Evolutionary conservation across 257 asterid genomes (phyloP).

Genomic region (Gentiana dahurica): DNA sequence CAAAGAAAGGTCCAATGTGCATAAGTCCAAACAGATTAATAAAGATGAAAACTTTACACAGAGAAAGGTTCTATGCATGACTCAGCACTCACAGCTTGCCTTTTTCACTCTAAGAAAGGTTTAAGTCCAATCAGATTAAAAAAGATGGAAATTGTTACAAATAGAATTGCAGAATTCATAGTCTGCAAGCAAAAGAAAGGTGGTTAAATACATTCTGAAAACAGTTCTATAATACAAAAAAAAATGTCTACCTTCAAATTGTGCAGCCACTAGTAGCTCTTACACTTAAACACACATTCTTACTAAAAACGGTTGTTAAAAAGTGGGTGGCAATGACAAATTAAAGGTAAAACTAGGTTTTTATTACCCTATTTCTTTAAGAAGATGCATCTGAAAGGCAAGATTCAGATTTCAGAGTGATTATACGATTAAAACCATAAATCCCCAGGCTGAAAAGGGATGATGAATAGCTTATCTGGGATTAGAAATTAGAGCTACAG

Average conservation of each 20-base stretch:
- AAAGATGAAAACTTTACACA: not conserved
- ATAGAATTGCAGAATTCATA: not conserved
- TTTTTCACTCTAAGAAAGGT: not conserved
- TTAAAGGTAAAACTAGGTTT: not conserved
- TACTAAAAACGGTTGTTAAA: not conserved
- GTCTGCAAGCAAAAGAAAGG: not conserved
- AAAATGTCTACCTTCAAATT: not conserved
- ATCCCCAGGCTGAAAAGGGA: no score
- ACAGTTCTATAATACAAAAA: not conserved
- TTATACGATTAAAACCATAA: no score
- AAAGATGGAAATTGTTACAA: not conserved
- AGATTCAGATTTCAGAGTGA: not conserved
- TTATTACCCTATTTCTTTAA: not conserved
- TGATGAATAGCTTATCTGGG: no score
- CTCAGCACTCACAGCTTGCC: not conserved
- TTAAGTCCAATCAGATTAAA: no score
- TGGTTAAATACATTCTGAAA: not conserved
- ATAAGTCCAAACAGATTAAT: not conserved
- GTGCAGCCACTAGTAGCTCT: not conserved
- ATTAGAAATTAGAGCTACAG: not conserved
- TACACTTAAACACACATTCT: not conserved
- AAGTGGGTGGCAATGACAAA: not conserved
- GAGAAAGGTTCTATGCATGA: not conserved
- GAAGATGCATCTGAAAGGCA: conserved; percentile 2
- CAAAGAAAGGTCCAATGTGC: not conserved